Base-by-base conservation (phyloP, 176 grass and related monocot species). In the Poa pratensis region DNA sequence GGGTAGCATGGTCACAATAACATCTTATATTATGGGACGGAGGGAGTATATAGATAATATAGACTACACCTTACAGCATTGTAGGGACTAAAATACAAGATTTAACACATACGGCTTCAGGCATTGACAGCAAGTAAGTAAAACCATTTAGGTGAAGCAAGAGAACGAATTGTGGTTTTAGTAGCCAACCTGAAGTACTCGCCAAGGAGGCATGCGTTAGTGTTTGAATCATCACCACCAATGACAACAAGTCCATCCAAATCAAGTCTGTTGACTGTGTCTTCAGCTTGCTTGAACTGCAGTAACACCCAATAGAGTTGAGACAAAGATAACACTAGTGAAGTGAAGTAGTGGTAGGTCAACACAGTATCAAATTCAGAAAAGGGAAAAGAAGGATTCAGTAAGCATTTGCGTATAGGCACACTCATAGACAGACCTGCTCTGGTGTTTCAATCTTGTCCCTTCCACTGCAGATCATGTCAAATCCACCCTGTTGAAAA, bases 381-480 rank as follows among this genome's bases (percentile, higher is more conserved):
- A 51, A 49, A 37, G 0, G 17, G 2, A 64, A 79, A 26, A 82
- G 34, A 69, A 49, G 15, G 63, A 73, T 52, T 59, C 14, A 69
- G 39, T 23, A 79, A 86, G 24, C 23, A 57, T 80, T 58, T 69
- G 45, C 11, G 22, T 12, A 51, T 18, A 62, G 42, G 50, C 13
- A 10, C 26, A 19, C 32, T 30, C 35, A 58, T 73, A 85, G 8
- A 64, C 40, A 65, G 64, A 92, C 96, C 96, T 99, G 97, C 58
- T 99, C 91, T 88, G 94, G 94, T 7, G 94, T 99, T 91, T 99
- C 97, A 79, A 99, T 99, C 82, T 99, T 99, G 86, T 99, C 97
- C 88, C 97, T 96, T 88, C 97, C 97, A 82, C 97, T 99, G 85
- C 97, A 99, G 80, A 99, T 99, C 97, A 99, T 99, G 71, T 99